A percentile compares a stretch with the other conserved stretches of the same genome.
Conservation (phyloP, 106 monocot genomes). For the Posidonia australis region DNA sequence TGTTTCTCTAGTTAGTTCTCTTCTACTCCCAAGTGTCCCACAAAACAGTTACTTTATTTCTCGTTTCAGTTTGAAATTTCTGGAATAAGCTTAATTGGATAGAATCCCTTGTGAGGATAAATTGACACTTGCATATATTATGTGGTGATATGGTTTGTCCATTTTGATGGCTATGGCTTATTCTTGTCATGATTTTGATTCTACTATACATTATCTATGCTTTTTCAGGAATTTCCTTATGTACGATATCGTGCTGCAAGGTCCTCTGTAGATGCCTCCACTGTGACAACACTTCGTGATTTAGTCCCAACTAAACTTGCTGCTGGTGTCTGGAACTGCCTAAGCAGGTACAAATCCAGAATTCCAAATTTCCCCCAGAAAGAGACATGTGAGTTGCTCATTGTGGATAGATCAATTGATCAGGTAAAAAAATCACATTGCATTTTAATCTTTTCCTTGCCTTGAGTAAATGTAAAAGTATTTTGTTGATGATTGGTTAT, state of each 20-base stretch:
- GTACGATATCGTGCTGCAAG: constrained; percentile 90
- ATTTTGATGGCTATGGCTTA: no score
- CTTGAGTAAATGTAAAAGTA: neutral
- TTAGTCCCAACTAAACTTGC: constrained; percentile 93
- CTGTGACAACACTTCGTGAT: constrained; percentile 79
- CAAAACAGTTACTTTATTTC: no score
- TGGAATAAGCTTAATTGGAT: neutral
- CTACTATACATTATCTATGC: neutral
- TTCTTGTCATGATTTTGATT: neutral
- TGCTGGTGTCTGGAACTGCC: constrained; percentile 74
- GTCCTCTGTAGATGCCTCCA: constrained; percentile 68
- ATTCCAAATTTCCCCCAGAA: constrained; percentile 76
- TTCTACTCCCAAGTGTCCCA: no score
- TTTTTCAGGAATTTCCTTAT: constrained; percentile 81
- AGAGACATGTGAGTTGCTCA: constrained; percentile 92
- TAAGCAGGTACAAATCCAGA: constrained; percentile 53
- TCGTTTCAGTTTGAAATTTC: neutral
- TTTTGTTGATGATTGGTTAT: neutral
- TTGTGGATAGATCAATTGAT: constrained; percentile 86
- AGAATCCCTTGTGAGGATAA: no score
- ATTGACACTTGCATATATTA: no score
- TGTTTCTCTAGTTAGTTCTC: no score
- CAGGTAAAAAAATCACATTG: constrained; percentile 38
- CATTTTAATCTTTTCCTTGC: neutral
- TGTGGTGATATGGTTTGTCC: no score